Evolutionary conservation across 805 yeast genomes (phyloP).

Genomic region (Candida anglica): DNA sequence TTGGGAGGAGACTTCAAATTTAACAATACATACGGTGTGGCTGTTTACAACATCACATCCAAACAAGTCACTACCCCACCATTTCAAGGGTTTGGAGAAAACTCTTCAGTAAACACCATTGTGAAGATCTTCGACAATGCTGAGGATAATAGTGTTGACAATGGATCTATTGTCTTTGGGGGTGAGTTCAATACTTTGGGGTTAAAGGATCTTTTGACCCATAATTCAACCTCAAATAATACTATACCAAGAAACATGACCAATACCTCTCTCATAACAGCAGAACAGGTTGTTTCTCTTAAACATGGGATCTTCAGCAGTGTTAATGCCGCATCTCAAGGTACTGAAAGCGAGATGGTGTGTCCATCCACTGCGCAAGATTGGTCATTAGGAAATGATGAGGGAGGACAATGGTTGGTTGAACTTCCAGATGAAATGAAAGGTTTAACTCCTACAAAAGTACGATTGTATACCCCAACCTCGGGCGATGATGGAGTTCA

Average conservation of each 20-base stretch:
- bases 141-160: conserved; percentile 12
- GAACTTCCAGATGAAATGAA: conserved; percentile 47
- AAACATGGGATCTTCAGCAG: conserved; percentile 50
- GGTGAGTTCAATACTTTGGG: conserved; percentile 71
- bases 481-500: conserved; percentile 47
- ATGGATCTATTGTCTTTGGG: conserved; percentile 65
- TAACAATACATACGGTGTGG: conserved; percentile 53
- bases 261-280: conserved; percentile 41
- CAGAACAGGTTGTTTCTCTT: conserved; percentile 61
- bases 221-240: conserved; percentile 26
- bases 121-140: conserved; percentile 34
- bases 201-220: conserved; percentile 37
- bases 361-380: conserved; percentile 53
- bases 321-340: conserved; percentile 33
- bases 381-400: conserved; percentile 51
- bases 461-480: conserved; percentile 64
- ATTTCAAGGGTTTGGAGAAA: conserved; percentile 72
- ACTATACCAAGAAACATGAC: conserved; percentile 22
- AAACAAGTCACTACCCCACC: conserved; percentile 45
- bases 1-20: conserved; percentile 76
- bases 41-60: conserved; percentile 53
- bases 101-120: conserved; percentile 61
- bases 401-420: conserved; percentile 65
- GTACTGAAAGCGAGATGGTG: conserved; percentile 31
- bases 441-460: conserved; percentile 61